Percentiles rank a stretch among this genome's conserved stretches.
Conservation (phyloP, 176 grass and related monocot species). For the Aegilops tauschii region DNA sequence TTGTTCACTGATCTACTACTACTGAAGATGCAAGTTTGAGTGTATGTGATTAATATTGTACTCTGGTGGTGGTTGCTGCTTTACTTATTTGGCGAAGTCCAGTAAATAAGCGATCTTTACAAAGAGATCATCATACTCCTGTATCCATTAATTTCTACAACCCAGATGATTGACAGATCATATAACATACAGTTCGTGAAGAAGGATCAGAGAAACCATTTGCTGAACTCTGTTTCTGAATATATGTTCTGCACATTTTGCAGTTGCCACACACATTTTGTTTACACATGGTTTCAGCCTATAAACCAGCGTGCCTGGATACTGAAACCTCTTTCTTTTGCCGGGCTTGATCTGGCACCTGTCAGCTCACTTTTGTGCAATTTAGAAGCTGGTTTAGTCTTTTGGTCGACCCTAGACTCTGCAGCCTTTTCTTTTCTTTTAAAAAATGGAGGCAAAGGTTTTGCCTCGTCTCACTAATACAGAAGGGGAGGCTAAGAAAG, state of each 20-base stretch:
- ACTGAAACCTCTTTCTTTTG: not conserved
- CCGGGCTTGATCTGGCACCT: not conserved
- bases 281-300: not conserved
- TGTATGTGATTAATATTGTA: not conserved
- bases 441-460: too few species aligned
- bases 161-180: not conserved
- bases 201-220: not conserved
- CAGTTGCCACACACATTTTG: not conserved
- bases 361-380: not conserved
- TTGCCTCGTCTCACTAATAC: too few species aligned
- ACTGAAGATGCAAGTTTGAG: not conserved
- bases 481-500: too few species aligned
- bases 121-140: not conserved
- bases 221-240: not conserved
- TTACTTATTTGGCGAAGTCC: not conserved
- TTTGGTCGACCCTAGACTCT: not conserved
- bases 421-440: not conserved
- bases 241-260: not conserved
- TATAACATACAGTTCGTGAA: not conserved
- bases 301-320: not conserved
- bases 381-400: not conserved
- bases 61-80: not conserved
- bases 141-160: not conserved
- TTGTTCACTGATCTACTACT: not conserved
- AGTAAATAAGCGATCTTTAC: conserved; percentile 31